These are phyloP conservation scores for Babesia divergens DNA, from an alignment of 169 alveolate species.

Conservation along the genomic window DNA sequence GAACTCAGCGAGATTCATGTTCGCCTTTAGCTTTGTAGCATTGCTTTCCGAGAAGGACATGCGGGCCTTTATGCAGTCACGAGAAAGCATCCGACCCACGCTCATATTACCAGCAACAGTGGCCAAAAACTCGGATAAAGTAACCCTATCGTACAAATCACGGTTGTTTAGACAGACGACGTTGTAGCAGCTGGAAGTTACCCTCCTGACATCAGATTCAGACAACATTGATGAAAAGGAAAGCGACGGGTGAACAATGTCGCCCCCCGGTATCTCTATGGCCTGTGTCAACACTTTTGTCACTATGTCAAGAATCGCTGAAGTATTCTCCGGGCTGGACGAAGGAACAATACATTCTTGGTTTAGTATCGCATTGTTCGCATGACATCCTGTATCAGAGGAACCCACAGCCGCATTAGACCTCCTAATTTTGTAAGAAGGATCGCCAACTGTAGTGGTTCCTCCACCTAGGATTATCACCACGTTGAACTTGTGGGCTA, in stretches of 20 bases:
- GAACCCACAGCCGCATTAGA: slow-evolving; percentile 29
- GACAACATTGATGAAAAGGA: not conserved
- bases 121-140: slow-evolving; percentile 61
- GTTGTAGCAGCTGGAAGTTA: slow-evolving; percentile 29
- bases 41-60: slow-evolving; percentile 21
- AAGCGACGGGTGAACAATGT: not conserved
- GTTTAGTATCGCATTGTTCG: slow-evolving; percentile 28
- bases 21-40: not conserved
- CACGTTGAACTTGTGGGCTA: slow-evolving; percentile 59
- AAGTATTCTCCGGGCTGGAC: slow-evolving; percentile 17
- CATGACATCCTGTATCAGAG: not conserved
- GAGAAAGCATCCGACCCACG: slow-evolving; percentile 66
- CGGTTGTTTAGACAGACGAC: slow-evolving; percentile 62
- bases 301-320: slow-evolving; percentile 1
- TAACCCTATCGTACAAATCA: slow-evolving; percentile 52
- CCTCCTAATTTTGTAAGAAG: slow-evolving; percentile 68
- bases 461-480: slow-evolving; percentile 77
- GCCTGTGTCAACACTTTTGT: slow-evolving; percentile 33
- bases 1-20: slow-evolving; percentile 70
- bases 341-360: not conserved
- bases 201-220: not conserved
- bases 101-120: slow-evolving; percentile 61
- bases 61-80: slow-evolving; percentile 60
- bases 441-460: slow-evolving; percentile 79
- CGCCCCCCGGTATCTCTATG: slow-evolving; percentile 14